These are phyloP conservation scores for Hygrophorus pudorinus DNA, from an alignment of 768 basidiomycete species.

Conservation along the genomic window DNA sequence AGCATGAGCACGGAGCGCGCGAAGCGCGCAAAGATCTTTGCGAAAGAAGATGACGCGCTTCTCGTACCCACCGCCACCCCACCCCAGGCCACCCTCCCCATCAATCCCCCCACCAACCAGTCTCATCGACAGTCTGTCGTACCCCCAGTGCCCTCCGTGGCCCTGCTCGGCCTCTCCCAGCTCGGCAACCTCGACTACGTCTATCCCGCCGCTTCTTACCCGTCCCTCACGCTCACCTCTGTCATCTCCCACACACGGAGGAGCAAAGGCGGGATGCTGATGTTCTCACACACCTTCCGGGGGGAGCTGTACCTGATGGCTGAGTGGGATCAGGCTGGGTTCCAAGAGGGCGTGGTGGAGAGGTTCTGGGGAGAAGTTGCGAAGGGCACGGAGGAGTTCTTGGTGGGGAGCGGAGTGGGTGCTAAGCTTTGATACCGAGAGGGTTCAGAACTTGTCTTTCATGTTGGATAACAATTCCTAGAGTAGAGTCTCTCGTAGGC, in stretches of 20 bases:
- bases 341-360: conserved; percentile 5
- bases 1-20: conserved; percentile 42
- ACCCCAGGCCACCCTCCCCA: too few relatives aligned
- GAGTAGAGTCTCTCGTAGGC: too few relatives aligned
- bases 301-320: conserved; percentile 45
- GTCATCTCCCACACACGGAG: conserved; percentile 60
- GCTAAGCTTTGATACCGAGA: too few relatives aligned
- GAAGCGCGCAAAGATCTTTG: conserved; percentile 13
- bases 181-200: conserved; percentile 60
- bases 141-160: conserved; percentile 19
- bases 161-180: conserved; percentile 53
- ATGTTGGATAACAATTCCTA: too few relatives aligned
- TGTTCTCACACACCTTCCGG: conserved; percentile 54
- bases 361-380: too few relatives aligned
- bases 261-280: conserved; percentile 46
- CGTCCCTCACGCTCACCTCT: conserved; percentile 36
- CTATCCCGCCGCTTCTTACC: conserved; percentile 43
- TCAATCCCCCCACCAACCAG: neutral
- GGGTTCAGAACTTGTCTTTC: too few relatives aligned
- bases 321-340: conserved; percentile 22
- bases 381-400: conserved; percentile 5
- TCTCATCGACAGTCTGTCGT: conserved; percentile 8
- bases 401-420: too few relatives aligned
- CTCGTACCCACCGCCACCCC: too few relatives aligned
- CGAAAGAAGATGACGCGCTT: neutral